Percentiles rank a stretch among this genome's conserved stretches.
phyloP scores from a whole-genome alignment of 768 basidiomycete species.

The Calocybe cyanea region DNA sequence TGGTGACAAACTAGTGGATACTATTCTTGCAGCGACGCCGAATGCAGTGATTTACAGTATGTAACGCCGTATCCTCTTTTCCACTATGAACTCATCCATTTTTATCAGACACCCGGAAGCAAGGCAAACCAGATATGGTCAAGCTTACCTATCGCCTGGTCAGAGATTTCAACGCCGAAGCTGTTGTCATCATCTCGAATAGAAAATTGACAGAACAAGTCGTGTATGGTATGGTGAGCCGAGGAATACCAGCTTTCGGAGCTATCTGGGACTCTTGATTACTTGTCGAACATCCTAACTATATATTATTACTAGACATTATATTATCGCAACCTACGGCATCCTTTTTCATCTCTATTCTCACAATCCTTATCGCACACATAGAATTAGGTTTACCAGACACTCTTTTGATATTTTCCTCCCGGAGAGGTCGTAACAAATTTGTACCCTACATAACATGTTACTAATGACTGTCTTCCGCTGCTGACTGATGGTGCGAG shows the following conservation, averaged over 20 bases:
- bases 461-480: too few relatives aligned
- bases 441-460: too few relatives aligned
- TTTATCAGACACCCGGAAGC: slow-evolving; percentile 34
- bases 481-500: too few relatives aligned
- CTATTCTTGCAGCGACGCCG: slow-evolving; percentile 45
- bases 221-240: slow-evolving; percentile 56
- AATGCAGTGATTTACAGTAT: slow-evolving; percentile 52
- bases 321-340: too few relatives aligned
- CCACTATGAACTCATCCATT: slow-evolving; percentile 11
- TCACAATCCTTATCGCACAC: too few relatives aligned
- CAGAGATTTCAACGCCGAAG: slow-evolving; percentile 45
- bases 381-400: too few relatives aligned
- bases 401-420: too few relatives aligned
- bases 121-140: slow-evolving; percentile 47
- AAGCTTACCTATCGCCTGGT: slow-evolving; percentile 42
- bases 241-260: slow-evolving; percentile 57
- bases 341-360: too few relatives aligned
- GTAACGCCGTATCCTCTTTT: slow-evolving; percentile 8
- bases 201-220: slow-evolving; percentile 53
- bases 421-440: too few relatives aligned
- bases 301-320: too few relatives aligned
- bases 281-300: slow-evolving; percentile 31
- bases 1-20: slow-evolving; percentile 54
- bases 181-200: slow-evolving; percentile 57
- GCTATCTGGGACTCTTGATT: slow-evolving; percentile 51